Conservation (phyloP, 345 rosid species). For the Geranium brycei region DNA sequence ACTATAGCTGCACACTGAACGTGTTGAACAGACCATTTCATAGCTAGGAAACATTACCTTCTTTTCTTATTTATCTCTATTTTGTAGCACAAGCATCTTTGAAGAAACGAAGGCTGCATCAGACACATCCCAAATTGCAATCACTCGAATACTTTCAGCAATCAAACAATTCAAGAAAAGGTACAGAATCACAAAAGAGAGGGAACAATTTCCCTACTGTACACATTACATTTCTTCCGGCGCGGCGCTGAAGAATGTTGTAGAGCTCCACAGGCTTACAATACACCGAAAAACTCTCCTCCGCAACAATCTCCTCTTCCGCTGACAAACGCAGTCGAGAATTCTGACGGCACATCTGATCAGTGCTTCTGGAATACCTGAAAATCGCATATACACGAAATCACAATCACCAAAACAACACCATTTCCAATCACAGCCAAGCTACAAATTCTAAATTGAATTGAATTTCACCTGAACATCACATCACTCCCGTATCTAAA, state of each 20-base stretch:
- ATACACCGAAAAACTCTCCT: constrained; percentile 64
- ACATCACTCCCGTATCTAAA: no score
- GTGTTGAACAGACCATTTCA: not conserved
- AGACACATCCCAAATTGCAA: constrained; percentile 5
- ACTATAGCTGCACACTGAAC: not conserved
- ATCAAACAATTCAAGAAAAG: not conserved
- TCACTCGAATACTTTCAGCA: not conserved
- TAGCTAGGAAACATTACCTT: constrained; percentile 31
- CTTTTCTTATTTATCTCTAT: constrained; percentile 67
- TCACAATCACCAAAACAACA: not conserved
- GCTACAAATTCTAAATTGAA: not conserved
- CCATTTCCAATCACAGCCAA: not conserved
- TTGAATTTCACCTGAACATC: not conserved
- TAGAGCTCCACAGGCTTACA: constrained; percentile 99
- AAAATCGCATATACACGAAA: not conserved
- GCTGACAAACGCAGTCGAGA: constrained; percentile 58
- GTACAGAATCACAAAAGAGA: not conserved
- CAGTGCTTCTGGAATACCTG: constrained; percentile 72
- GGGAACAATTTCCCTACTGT: not conserved
- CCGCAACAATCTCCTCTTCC: constrained; percentile 85
- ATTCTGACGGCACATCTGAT: constrained; percentile 91
- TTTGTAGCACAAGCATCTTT: constrained; percentile 77
- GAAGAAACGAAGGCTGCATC: constrained; percentile 69
- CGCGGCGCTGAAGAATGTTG: constrained; percentile 86
- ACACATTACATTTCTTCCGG: constrained; percentile 48